phyloP scores from a whole-genome alignment of 139 green algal species.

The Chlorella sp. region DNA sequence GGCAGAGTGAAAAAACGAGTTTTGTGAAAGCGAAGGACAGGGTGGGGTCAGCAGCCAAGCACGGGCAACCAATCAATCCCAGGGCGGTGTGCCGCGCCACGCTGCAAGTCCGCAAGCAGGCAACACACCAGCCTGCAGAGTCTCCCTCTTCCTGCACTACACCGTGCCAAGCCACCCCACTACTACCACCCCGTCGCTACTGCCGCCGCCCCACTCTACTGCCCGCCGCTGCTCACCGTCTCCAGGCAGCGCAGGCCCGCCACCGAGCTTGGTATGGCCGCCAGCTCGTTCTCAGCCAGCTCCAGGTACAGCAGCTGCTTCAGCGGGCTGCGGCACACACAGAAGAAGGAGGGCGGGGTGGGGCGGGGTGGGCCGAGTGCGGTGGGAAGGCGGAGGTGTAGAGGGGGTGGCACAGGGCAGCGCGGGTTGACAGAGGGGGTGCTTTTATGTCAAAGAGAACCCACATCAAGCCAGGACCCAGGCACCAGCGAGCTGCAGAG shows the following conservation, averaged over 20 bases:
- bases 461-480: too few relatives aligned
- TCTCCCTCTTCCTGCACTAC: too few relatives aligned
- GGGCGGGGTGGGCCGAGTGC: too few relatives aligned
- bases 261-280: background rate
- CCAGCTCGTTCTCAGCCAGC: background rate
- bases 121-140: background rate
- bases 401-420: background rate
- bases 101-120: too few relatives aligned
- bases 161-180: background rate
- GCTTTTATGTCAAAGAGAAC: too few relatives aligned
- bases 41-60: too few relatives aligned
- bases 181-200: background rate
- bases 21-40: too few relatives aligned
- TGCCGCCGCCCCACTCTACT: background rate
- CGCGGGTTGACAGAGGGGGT: too few relatives aligned
- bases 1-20: background rate
- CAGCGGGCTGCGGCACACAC: background rate
- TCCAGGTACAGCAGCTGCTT: background rate
- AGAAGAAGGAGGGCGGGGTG: too few relatives aligned
- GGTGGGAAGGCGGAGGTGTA: background rate
- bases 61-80: too few relatives aligned
- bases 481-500: too few relatives aligned
- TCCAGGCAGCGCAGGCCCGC: background rate
- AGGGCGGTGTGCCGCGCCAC: too few relatives aligned
- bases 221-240: slow-evolving; percentile 11